A percentile compares a stretch with the other conserved stretches of the same genome.
These are phyloP conservation scores for Melocanna baccifera DNA, from an alignment of 176 grass and related monocot species.

Conservation along the genomic window DNA sequence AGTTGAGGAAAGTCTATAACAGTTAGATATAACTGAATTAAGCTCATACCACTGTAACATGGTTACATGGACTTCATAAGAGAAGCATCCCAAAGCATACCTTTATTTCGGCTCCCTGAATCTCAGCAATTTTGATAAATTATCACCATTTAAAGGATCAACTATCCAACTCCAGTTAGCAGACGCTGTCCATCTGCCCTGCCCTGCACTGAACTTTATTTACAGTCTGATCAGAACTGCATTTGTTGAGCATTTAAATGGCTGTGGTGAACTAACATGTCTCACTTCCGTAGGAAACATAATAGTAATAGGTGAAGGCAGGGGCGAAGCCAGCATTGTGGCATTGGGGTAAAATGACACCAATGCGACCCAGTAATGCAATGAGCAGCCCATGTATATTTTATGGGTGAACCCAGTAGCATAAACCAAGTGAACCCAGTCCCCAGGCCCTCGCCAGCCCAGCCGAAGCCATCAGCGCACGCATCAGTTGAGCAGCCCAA, in stretches of 20 bases:
- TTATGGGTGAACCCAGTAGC: too few relatives aligned
- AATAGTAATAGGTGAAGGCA: background rate
- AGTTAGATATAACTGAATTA: background rate
- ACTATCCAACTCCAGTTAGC: conserved; percentile 65
- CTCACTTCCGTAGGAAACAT: background rate
- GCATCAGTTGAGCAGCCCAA: too few relatives aligned
- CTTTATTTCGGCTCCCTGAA: conserved; percentile 76
- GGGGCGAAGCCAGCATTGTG: too few relatives aligned
- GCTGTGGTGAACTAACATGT: background rate
- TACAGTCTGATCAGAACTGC: background rate
- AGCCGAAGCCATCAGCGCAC: too few relatives aligned
- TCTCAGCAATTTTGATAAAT: conserved; percentile 86
- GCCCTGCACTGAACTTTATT: conserved; percentile 54
- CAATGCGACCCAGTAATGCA: too few relatives aligned
- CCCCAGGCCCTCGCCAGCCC: too few relatives aligned
- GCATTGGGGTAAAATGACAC: too few relatives aligned
- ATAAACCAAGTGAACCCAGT: too few relatives aligned
- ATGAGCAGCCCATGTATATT: too few relatives aligned
- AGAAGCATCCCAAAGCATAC: conserved; percentile 31
- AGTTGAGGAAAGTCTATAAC: background rate
- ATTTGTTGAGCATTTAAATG: background rate
- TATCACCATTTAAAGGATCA: conserved; percentile 87
- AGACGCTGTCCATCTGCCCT: conserved; percentile 72
- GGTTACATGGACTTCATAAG: background rate
- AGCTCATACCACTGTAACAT: background rate